phyloP scores from a whole-genome alignment of 352 stramenopile genomes.

The Phytophthora foliorum region DNA sequence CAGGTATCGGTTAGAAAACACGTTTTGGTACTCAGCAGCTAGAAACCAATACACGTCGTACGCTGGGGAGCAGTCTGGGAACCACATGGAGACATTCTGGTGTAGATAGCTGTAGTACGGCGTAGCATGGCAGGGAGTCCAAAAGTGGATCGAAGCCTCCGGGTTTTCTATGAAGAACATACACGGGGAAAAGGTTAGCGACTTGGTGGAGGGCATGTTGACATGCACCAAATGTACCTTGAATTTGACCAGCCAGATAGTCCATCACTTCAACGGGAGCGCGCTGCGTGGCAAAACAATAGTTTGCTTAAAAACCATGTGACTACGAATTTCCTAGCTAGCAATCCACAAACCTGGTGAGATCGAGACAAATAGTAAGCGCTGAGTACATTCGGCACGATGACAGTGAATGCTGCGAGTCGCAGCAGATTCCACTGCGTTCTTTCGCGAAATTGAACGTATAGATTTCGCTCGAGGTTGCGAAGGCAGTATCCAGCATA shows the following conservation, averaged over 20 bases:
- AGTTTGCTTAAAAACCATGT: neutral
- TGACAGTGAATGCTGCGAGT: slow-evolving; percentile 55
- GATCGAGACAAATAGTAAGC: slow-evolving; percentile 78
- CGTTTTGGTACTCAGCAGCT: neutral
- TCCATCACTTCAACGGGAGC: slow-evolving; percentile 86
- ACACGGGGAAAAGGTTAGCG: slow-evolving; percentile 1
- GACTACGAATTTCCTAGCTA: slow-evolving; percentile 2
- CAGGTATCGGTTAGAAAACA: slow-evolving; percentile 1
- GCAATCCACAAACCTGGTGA: slow-evolving; percentile 58
- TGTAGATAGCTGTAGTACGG: slow-evolving; percentile 92
- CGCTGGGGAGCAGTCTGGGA: slow-evolving; percentile 84
- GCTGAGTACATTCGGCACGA: slow-evolving; percentile 71
- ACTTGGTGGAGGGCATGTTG: neutral
- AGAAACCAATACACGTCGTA: slow-evolving; percentile 39
- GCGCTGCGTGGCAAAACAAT: slow-evolving; percentile 41
- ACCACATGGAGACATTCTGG: slow-evolving; percentile 87
- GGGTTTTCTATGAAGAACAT: slow-evolving; percentile 37
- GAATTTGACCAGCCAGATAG: slow-evolving; percentile 62
- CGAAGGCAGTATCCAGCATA: slow-evolving; percentile 82
- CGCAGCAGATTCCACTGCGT: slow-evolving; percentile 69
- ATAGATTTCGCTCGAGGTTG: slow-evolving; percentile 74
- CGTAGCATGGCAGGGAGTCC: slow-evolving; percentile 86
- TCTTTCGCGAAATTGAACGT: slow-evolving; percentile 60
- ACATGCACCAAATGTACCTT: slow-evolving; percentile 46
- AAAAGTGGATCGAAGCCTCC: slow-evolving; percentile 81